These are phyloP conservation scores for Scedosporium aurantiacum DNA, from an alignment of 2,329 filamentous ascomycete species.

Conservation along the genomic window DNA sequence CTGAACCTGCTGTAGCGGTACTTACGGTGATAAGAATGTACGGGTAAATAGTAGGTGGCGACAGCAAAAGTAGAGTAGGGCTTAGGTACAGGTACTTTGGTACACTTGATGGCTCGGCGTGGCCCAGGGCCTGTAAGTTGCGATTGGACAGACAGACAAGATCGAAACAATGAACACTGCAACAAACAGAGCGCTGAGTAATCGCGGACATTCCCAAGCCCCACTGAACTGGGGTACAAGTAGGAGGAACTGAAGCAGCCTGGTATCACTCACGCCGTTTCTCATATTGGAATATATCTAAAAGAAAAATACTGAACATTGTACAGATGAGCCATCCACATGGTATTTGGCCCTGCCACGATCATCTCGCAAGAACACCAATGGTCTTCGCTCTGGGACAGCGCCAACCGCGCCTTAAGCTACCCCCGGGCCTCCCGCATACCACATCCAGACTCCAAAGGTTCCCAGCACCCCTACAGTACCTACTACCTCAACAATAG, in stretches of 20 bases:
- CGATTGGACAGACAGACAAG: too few relatives aligned
- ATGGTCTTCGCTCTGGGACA: not conserved
- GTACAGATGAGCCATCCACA: not conserved
- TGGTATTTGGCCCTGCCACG: not conserved
- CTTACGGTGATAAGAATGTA: too few relatives aligned
- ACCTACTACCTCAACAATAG: conserved; percentile 1
- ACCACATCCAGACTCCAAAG: conserved; percentile 6
- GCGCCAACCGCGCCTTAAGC: not conserved
- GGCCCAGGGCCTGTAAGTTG: too few relatives aligned
- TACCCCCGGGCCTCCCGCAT: not conserved
- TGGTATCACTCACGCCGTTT: not conserved
- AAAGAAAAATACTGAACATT: not conserved
- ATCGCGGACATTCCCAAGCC: too few relatives aligned
- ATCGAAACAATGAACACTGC: too few relatives aligned
- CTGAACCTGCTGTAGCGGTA: not conserved
- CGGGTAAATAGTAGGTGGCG: too few relatives aligned
- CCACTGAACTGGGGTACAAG: too few relatives aligned
- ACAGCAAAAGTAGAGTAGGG: too few relatives aligned
- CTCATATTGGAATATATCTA: not conserved
- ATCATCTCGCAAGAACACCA: not conserved
- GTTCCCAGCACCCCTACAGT: conserved; percentile 5
- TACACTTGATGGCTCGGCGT: too few relatives aligned
- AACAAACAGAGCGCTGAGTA: too few relatives aligned
- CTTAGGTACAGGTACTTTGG: too few relatives aligned
- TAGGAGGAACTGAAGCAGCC: not conserved